Base-by-base conservation (phyloP, 2,329 filamentous ascomycete species). In the Fusarium tuaranense region DNA sequence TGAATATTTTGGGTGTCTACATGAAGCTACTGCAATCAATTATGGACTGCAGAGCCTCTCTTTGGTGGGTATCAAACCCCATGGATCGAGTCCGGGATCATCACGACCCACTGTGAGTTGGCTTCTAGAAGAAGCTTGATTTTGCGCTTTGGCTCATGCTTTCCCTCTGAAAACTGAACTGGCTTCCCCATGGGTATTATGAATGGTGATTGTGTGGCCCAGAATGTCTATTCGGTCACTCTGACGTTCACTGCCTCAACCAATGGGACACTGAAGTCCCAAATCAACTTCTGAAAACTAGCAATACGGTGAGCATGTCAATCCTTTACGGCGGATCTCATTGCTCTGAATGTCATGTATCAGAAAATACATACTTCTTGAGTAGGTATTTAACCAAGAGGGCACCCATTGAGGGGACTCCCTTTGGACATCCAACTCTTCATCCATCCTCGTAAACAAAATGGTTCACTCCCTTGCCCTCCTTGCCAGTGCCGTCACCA, bases 381-480 rank as follows among this genome's bases (percentile, higher is more conserved):
- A 18, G 25, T 5, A 53, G 25, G 6, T 53, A 53, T 53, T 53
- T 53, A 30, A 53, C 25, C 5, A 53, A 2, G 48, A 53, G 44
- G 18, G 22, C 1, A 48, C 25, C 48, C 25, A 5, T 53, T n/a
- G 48, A 30, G 48, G 25, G 25, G 4, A 10, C 16, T n/a, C 25
- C 16, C 16, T 30, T 13, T 53, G 9, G 12, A 53, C 16, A 65
- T 65, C 67, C 72, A 32, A 64, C 16, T 18, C 20, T 44, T 30
- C 36, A 59, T 22, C 9, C 22, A 27, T 36, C 16, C 8, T 22
- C 53, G 7, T 27, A 62, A n/a, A n/a, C 16, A 74, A 53, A 68
- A 81, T 81, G 78, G 65, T 66, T 59, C 79, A 76, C 53, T 75
- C 76, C 41, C 67, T 80, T 60, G 72, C 74, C 61, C 68, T 81